phyloP scores from a whole-genome alignment of 345 rosid species.

The Brassica rapa region DNA sequence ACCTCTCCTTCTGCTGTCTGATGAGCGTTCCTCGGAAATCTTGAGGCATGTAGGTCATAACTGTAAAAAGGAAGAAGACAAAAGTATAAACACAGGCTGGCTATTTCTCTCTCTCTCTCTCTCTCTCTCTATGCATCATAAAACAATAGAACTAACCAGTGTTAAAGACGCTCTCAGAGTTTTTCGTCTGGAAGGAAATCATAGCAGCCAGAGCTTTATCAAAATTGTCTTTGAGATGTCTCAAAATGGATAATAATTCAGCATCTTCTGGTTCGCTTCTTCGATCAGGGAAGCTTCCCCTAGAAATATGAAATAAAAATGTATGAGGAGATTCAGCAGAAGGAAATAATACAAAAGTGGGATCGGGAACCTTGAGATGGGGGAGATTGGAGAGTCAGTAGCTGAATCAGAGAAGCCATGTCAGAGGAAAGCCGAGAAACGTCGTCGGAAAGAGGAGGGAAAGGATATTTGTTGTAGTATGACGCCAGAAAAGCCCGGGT shows the following conservation, averaged over 20 bases:
- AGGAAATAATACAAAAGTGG: background rate
- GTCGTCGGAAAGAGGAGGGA: slow-evolving; percentile 67
- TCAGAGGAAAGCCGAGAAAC: slow-evolving; percentile 65
- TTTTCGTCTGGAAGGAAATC: slow-evolving; percentile 71
- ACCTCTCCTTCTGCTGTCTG: slow-evolving; percentile 82
- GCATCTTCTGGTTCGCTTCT: slow-evolving; percentile 59
- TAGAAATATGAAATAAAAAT: background rate
- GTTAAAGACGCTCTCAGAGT: slow-evolving; percentile 81
- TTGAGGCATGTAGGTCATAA: slow-evolving; percentile 99
- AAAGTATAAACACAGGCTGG: background rate
- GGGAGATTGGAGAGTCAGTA: slow-evolving; percentile 52
- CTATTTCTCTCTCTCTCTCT: too few species aligned
- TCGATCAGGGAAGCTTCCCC: slow-evolving; percentile 58
- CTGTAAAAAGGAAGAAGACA: slow-evolving; percentile 41
- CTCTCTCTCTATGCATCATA: background rate
- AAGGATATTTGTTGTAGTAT: slow-evolving; percentile 76
- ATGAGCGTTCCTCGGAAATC: slow-evolving; percentile 93
- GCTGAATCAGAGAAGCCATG: slow-evolving; percentile 60
- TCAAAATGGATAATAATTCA: slow-evolving; percentile 47
- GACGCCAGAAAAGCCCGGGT: slow-evolving; percentile 74
- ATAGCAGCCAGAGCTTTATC: slow-evolving; percentile 47
- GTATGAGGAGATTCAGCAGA: too few species aligned
- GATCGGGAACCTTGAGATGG: slow-evolving; percentile 59
- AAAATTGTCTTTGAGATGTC: slow-evolving; percentile 47
- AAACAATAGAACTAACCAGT: slow-evolving; percentile 52